A percentile compares a stretch with the other conserved stretches of the same genome.
Evolutionary conservation across 1,284 basidiomycete genomes (phyloP).

Genomic region (Rhodotorula mucilaginosa): DNA sequence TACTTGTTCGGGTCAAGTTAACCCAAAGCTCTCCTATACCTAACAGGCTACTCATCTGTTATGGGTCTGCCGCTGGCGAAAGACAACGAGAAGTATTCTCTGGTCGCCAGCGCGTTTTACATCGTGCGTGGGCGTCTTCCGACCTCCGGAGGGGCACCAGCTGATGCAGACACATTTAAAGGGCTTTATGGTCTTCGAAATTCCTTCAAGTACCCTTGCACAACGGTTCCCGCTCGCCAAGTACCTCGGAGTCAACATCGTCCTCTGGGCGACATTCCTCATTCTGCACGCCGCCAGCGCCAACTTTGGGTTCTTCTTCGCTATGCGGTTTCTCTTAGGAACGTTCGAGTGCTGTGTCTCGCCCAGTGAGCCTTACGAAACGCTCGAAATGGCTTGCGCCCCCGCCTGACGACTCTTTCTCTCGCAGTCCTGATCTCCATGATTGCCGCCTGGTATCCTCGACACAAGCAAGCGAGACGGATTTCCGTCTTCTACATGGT

Average conservation of each 20-base stretch:
- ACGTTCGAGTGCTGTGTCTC: constrained; percentile 48
- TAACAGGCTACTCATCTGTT: constrained; percentile 51
- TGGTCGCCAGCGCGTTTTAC: constrained; percentile 63
- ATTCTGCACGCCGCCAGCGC: constrained; percentile 55
- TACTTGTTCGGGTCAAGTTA: too few relatives aligned
- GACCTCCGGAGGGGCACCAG: background rate
- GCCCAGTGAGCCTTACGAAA: constrained; percentile 52
- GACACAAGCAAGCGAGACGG: constrained; percentile 63
- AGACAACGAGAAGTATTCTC: constrained; percentile 58
- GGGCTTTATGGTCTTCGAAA: constrained; percentile 48
- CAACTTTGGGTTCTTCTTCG: constrained; percentile 39
- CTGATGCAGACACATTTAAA: constrained; percentile 37
- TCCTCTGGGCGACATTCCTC: constrained; percentile 60
- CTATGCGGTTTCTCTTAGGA: constrained; percentile 62
- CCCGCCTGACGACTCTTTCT: too few relatives aligned
- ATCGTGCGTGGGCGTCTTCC: constrained; percentile 45
- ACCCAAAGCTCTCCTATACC: too few relatives aligned
- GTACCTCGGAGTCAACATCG: constrained; percentile 59
- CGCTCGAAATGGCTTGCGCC: constrained; percentile 57
- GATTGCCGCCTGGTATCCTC: constrained; percentile 68
- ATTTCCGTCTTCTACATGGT: constrained; percentile 62
- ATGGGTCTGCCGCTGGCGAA: constrained; percentile 52
- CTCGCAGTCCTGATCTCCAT: constrained; percentile 58
- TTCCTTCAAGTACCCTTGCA: constrained; percentile 65
- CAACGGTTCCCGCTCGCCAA: constrained; percentile 62